phyloP scores from a whole-genome alignment of 2,329 filamentous ascomycete genomes.

The Epichloe glyceriae region DNA sequence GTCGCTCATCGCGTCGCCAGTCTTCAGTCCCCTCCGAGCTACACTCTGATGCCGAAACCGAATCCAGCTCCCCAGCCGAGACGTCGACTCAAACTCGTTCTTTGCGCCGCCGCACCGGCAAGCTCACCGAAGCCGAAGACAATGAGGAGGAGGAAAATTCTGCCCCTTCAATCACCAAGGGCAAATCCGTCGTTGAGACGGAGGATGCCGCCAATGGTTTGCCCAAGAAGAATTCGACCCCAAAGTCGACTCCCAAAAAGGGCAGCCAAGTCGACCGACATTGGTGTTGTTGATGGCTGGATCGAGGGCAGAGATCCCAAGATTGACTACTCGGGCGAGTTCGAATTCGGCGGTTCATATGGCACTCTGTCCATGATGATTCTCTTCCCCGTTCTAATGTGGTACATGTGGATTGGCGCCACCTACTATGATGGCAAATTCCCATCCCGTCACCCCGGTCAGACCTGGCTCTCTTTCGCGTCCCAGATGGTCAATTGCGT shows the following conservation, averaged over 20 bases:
- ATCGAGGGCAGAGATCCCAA: slow-evolving; percentile 46
- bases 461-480: slow-evolving; percentile 60
- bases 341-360: slow-evolving; percentile 80
- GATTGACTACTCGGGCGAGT: slow-evolving; percentile 48
- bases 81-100: slow-evolving; percentile 21
- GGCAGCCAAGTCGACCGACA: slow-evolving; percentile 10
- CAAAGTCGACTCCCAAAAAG: not conserved
- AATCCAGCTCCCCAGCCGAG: slow-evolving; percentile 36
- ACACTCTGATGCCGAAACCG: slow-evolving; percentile 33
- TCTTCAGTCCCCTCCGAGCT: slow-evolving; percentile 31
- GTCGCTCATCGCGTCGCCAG: slow-evolving; percentile 36
- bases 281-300: slow-evolving; percentile 39
- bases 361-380: slow-evolving; percentile 80
- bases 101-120: slow-evolving; percentile 33
- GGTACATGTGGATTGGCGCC: slow-evolving; percentile 97
- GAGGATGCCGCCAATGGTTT: slow-evolving; percentile 12
- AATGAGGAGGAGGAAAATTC: slow-evolving; percentile 30
- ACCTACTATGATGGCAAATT: slow-evolving; percentile 82
- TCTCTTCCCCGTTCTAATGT: slow-evolving; percentile 89
- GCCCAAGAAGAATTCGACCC: slow-evolving; percentile 8
- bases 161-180: slow-evolving; percentile 20
- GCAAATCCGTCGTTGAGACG: slow-evolving; percentile 15
- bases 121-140: slow-evolving; percentile 38
- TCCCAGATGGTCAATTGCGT: slow-evolving; percentile 57
- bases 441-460: slow-evolving; percentile 50